phyloP scores from a whole-genome alignment of 1,284 basidiomycete genomes.

The Mycosarcoma mackinlayi region DNA sequence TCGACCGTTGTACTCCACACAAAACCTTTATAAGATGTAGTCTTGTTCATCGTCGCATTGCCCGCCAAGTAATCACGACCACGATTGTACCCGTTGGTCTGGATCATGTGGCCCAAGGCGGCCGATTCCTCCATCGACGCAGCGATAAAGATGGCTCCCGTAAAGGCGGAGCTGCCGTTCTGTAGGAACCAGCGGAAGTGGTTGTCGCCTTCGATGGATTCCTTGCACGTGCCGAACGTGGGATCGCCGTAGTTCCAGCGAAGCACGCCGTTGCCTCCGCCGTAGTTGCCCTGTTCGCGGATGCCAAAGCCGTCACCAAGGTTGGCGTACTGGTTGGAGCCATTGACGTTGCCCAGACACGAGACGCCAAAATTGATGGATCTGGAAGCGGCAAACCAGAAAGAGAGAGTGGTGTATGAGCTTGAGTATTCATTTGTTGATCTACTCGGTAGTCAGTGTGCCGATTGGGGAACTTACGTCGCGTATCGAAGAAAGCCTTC shows the following conservation, averaged over 20 bases:
- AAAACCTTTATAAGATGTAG: conserved; percentile 46
- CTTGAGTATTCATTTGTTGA: too few relatives aligned
- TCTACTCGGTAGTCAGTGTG: too few relatives aligned
- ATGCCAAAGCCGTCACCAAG: conserved; percentile 57
- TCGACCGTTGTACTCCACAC: conserved; percentile 56
- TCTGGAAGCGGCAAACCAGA: conserved; percentile 12
- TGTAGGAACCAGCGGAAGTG: conserved; percentile 93
- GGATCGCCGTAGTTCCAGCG: conserved; percentile 62
- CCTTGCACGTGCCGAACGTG: conserved; percentile 68
- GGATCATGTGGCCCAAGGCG: conserved; percentile 50
- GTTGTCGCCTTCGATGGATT: conserved; percentile 86
- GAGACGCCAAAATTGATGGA: conserved; percentile 67
- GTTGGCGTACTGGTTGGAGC: conserved; percentile 56
- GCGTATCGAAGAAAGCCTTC: conserved; percentile 66
- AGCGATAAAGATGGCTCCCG: conserved; percentile 85
- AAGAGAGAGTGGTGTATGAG: neutral
- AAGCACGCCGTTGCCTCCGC: conserved; percentile 58
- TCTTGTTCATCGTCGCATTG: conserved; percentile 60
- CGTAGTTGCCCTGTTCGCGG: conserved; percentile 52
- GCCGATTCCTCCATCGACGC: conserved; percentile 56
- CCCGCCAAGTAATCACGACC: conserved; percentile 77
- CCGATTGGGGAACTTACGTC: conserved; percentile 57
- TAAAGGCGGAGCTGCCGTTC: conserved; percentile 75
- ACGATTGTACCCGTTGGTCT: conserved; percentile 58
- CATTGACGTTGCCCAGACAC: conserved; percentile 64